A percentile compares a stretch with the other conserved stretches of the same genome.
phyloP scores from a whole-genome alignment of 2,329 filamentous ascomycete genomes.

The Aspergillus luchuensis region DNA sequence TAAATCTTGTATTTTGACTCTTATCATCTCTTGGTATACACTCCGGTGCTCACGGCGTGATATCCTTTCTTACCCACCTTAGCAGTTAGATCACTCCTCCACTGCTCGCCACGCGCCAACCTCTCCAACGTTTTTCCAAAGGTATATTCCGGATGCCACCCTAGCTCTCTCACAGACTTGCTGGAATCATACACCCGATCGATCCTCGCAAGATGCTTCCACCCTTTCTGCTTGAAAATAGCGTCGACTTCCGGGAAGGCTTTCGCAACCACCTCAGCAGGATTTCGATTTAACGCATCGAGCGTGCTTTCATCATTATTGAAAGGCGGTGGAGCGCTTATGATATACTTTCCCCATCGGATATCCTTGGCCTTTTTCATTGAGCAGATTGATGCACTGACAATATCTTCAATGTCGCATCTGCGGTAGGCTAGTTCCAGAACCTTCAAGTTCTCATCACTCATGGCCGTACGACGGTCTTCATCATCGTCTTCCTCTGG shows the following conservation, averaged over 20 bases:
- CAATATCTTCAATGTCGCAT: conserved; percentile 17
- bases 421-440: conserved; percentile 15
- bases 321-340: background rate
- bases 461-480: conserved; percentile 14
- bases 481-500: conserved; percentile 16
- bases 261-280: background rate
- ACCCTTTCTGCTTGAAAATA: conserved; percentile 13
- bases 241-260: conserved; percentile 3
- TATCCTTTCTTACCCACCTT: background rate
- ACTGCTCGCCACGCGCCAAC: background rate
- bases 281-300: background rate
- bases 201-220: conserved; percentile 15
- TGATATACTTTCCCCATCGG: background rate
- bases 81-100: background rate
- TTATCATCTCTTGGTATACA: background rate
- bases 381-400: conserved; percentile 10
- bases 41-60: background rate
- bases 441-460: conserved; percentile 15
- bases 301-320: background rate
- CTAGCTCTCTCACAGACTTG: conserved; percentile 11
- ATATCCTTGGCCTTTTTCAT: conserved; percentile 2
- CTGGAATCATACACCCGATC: conserved; percentile 17
- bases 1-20: background rate
- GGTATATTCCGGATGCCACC: conserved; percentile 13
- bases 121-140: background rate